Evolutionary conservation across 1,139 yeast genomes (phyloP).

Genomic region (Kurtzmaniella quercitrusa): DNA sequence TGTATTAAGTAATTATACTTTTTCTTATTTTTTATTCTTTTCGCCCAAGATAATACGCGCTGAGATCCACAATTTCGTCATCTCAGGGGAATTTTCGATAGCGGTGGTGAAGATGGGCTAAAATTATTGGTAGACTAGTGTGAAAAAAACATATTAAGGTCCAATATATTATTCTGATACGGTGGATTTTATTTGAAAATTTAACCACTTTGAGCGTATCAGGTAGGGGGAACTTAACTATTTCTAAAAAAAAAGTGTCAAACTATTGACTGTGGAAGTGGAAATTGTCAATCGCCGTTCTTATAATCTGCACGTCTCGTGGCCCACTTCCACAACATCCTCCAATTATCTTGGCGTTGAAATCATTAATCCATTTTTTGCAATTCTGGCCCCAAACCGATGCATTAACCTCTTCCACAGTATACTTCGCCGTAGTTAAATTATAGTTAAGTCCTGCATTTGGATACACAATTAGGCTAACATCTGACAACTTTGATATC

Average conservation of each 20-base stretch:
- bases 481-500: slow-evolving; percentile 12
- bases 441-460: slow-evolving; percentile 33
- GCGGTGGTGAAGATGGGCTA: background rate
- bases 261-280: background rate
- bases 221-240: no score
- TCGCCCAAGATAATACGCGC: background rate
- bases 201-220: no score
- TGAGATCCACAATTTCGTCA: slow-evolving; percentile 1
- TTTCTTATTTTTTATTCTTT: background rate
- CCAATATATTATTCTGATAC: no score
- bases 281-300: background rate
- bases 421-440: slow-evolving; percentile 11
- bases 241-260: background rate
- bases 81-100: background rate
- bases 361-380: slow-evolving; percentile 27
- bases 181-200: no score
- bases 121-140: background rate
- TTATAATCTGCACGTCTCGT: slow-evolving; percentile 24
- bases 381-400: slow-evolving; percentile 27
- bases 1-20: background rate
- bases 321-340: slow-evolving; percentile 61
- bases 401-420: slow-evolving; percentile 12
- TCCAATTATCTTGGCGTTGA: slow-evolving; percentile 41
- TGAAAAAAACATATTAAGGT: no score
- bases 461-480: slow-evolving; percentile 29